Conservation (phyloP, 305 asterid genomes). For the Caryopteris hybrid region DNA sequence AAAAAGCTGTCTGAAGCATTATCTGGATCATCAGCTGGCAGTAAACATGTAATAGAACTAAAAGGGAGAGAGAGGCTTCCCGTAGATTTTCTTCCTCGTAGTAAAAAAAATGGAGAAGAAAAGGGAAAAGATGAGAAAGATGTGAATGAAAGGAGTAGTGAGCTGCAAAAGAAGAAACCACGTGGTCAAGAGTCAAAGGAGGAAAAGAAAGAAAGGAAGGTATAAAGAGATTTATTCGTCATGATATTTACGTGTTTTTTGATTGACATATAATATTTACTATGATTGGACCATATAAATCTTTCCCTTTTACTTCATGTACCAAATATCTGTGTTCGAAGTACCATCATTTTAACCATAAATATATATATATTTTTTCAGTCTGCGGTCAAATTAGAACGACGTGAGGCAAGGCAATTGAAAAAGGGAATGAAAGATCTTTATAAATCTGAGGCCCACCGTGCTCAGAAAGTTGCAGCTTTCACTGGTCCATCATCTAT, state of each 20-base stretch:
- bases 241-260: neutral
- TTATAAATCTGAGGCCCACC: constrained; percentile 70
- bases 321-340: neutral
- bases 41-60: constrained; percentile 53
- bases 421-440: constrained; percentile 74
- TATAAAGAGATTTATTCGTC: constrained; percentile 11
- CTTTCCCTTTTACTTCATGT: neutral
- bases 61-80: constrained; percentile 87
- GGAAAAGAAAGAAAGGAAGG: constrained; percentile 97
- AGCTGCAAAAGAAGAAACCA: constrained; percentile 46
- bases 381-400: constrained; percentile 84
- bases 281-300: neutral
- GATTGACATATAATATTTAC: neutral
- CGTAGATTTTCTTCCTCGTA: constrained; percentile 64
- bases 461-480: constrained; percentile 93
- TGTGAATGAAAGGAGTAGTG: constrained; percentile 30
- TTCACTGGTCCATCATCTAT: constrained; percentile 81
- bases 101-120: constrained; percentile 35
- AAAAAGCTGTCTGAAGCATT: constrained; percentile 59
- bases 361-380: constrained; percentile 34
- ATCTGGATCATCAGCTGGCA: constrained; percentile 34
- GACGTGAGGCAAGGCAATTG: constrained; percentile 76
- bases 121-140: constrained; percentile 46
- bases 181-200: constrained; percentile 78
- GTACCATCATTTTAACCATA: constrained; percentile 1